Evolutionary conservation across 2,329 filamentous ascomycete species (phyloP).

Genomic region (Emergomyces pasteurianus): DNA sequence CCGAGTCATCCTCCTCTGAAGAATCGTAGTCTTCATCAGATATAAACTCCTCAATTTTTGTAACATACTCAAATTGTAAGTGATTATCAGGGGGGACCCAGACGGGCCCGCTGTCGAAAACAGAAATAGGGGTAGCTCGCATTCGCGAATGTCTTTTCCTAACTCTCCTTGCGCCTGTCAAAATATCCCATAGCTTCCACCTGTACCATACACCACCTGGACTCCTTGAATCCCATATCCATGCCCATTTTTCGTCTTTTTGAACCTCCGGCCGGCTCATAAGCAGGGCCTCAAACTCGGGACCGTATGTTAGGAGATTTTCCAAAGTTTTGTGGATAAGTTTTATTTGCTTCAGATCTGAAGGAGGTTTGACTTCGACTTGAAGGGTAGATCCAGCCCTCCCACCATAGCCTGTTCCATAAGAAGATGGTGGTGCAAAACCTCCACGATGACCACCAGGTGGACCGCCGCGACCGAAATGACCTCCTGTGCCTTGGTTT

Average conservation of each 20-base stretch:
- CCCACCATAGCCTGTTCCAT: conserved; percentile 39
- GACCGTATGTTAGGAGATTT: conserved; percentile 62
- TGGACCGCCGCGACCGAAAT: conserved; percentile 37
- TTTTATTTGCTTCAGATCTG: conserved; percentile 64
- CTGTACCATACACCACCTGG: conserved; percentile 80
- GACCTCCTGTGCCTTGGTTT: conserved; percentile 35
- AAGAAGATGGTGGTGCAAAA: conserved; percentile 68
- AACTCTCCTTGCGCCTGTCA: conserved; percentile 49
- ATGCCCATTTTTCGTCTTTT: conserved; percentile 79
- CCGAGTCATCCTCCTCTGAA: conserved; percentile 65
- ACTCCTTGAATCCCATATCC: conserved; percentile 79
- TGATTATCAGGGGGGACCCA: conserved; percentile 66
- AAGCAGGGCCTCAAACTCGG: conserved; percentile 80
- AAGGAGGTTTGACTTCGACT: conserved; percentile 62
- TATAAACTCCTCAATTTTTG: conserved; percentile 63
- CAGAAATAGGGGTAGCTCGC: conserved; percentile 42
- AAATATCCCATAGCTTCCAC: conserved; percentile 77
- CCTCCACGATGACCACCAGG: conserved; percentile 44
- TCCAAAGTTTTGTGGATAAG: conserved; percentile 86
- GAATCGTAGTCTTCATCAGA: conserved; percentile 79
- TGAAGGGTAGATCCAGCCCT: conserved; percentile 44
- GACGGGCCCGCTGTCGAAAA: conserved; percentile 65
- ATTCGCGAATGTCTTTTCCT: conserved; percentile 15
- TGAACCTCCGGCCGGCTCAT: conserved; percentile 81
- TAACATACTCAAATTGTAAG: conserved; percentile 71